These are phyloP conservation scores for Toxicodendron radicans DNA, from an alignment of 345 rosid genomes.

Conservation along the genomic window DNA sequence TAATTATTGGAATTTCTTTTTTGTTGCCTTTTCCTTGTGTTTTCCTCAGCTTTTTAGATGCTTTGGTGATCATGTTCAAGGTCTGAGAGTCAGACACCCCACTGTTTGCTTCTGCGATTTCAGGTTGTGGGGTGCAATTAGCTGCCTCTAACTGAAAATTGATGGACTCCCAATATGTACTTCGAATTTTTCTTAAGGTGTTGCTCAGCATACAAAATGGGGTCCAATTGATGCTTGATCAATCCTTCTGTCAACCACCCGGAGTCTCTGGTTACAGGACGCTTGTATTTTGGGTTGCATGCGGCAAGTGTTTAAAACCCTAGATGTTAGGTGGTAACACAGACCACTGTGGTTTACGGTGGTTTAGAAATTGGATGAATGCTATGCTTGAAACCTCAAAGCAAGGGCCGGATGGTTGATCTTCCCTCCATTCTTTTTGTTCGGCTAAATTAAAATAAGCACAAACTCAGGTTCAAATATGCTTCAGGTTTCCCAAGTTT, in stretches of 20 bases:
- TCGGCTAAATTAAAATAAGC: background rate
- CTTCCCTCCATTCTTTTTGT: background rate
- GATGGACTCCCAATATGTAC: background rate
- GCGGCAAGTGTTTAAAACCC: background rate
- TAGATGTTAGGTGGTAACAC: background rate
- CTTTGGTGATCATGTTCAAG: background rate
- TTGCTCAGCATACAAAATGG: background rate
- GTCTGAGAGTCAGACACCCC: background rate
- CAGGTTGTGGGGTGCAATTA: background rate
- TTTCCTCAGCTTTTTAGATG: background rate
- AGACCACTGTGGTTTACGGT: background rate
- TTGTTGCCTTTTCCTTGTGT: background rate
- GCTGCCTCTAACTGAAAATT: background rate
- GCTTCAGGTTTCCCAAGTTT: background rate
- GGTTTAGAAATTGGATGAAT: background rate
- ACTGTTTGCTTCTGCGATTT: background rate
- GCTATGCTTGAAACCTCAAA: background rate
- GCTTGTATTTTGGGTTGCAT: background rate
- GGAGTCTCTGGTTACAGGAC: background rate
- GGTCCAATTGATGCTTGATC: background rate
- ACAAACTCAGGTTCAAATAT: background rate
- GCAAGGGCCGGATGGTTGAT: background rate
- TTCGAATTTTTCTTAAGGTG: background rate
- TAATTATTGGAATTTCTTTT: conserved; percentile 6
- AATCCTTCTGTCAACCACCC: background rate